Evolutionary conservation across 2,329 filamentous ascomycete genomes (phyloP), one percentile per base, ranked within the genome.

Genomic region (Diaporthe velutina): DNA sequence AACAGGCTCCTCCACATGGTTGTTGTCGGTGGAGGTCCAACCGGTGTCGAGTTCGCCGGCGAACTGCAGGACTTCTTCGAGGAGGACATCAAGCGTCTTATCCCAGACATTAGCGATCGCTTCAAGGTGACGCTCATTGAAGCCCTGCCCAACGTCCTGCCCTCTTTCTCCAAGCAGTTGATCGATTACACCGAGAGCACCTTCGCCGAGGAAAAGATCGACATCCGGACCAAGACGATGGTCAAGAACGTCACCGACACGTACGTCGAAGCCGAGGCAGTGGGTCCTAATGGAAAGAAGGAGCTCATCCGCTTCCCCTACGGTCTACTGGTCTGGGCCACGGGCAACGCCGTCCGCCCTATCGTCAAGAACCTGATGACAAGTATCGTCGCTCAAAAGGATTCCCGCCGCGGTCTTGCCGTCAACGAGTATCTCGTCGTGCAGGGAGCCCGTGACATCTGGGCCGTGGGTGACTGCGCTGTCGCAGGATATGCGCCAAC

Each of bases 121-220:
- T 98, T 99, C 92, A 94, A 96, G 85, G 96, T 99, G 78, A 99
- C 97, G 74, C 92, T 99, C 64, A 96, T 99, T 78, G 97, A 99
- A 88, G 97, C 97, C 76, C 91, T 99, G 45, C 97, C 97, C 80
- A 98, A 97, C 84, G 96, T 98, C 70, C 91, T 99, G 78, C 97
- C 97, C 81, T 98, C 96, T 90, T 99, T 99, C 90, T 98, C 95
- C 84, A 98, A 98, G 91, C 95, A 98, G 86, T 90, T 99, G 82
- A 98, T 99, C 82, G 97, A 99, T 82, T 99, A 99, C 90, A 99
- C 97, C 80, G 97, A 99, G 88, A 96, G 96, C 86, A 98, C 96
- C 61, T 97, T 99, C 89, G 97, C 98, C 87, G 97, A 99, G 88
- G 97, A 99, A 86, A 96, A 95, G 83, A 99, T 99, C 83, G 93